Percentiles rank a stretch among this genome's conserved stretches.
Evolutionary conservation across 345 rosid genomes (phyloP).

Genomic region (Diplotaxis tenuifolia): DNA sequence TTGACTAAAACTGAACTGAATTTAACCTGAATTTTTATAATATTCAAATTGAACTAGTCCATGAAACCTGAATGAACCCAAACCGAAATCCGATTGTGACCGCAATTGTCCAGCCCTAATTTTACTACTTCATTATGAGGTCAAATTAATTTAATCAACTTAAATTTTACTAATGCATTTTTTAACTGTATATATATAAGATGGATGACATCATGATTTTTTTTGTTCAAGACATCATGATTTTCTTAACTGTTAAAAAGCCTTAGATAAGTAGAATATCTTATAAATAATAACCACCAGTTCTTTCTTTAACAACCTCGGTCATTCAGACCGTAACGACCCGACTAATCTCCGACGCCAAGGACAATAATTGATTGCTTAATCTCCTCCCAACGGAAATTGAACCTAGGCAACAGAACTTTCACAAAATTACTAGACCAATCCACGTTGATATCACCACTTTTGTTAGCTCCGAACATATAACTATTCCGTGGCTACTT

Average conservation of each 20-base stretch:
- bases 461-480: not conserved
- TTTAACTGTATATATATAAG: not conserved
- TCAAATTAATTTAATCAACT: not conserved
- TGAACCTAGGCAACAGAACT: not conserved
- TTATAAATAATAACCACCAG: not conserved
- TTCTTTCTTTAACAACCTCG: not conserved
- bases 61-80: too few relatives aligned
- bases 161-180: not conserved
- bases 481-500: not conserved
- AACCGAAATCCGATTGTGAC: too few relatives aligned
- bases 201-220: not conserved
- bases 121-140: not conserved
- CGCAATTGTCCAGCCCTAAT: too few relatives aligned
- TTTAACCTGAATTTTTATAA: too few relatives aligned
- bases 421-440: not conserved
- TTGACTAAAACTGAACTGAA: too few relatives aligned
- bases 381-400: too few relatives aligned
- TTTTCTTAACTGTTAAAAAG: not conserved
- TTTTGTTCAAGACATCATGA: too few relatives aligned
- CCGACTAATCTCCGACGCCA: not conserved
- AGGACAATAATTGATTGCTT: not conserved
- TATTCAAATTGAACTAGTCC: too few relatives aligned
- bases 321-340: not conserved
- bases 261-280: not conserved
- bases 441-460: not conserved